Conservation (phyloP, 305 asterid genomes). For the Rubia peregrina region DNA sequence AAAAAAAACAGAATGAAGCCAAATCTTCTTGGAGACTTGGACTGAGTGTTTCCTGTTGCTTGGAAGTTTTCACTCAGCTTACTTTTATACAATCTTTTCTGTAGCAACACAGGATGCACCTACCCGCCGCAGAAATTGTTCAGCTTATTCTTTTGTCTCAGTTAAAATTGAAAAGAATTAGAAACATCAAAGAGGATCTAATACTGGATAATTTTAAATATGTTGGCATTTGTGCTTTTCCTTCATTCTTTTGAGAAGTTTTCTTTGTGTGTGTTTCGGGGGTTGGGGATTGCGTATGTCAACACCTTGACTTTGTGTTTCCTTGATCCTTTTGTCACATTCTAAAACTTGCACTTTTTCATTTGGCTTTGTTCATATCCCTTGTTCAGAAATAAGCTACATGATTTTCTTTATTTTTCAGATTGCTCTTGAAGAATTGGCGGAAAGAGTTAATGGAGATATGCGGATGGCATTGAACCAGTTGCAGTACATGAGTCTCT, state of each 20-base stretch:
- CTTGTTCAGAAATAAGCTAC: not conserved
- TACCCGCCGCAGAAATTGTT: not conserved
- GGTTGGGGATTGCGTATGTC: not conserved
- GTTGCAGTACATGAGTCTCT: constrained; percentile 92
- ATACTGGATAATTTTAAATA: not conserved
- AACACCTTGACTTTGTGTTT: not conserved
- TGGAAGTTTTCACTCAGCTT: not conserved
- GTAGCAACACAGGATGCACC: not conserved
- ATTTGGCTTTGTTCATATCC: not conserved
- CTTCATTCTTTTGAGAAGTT: not conserved
- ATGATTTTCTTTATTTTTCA: constrained; percentile 22
- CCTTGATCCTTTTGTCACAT: not conserved
- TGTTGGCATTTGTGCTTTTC: not conserved
- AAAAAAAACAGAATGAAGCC: not conserved
- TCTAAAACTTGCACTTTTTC: not conserved
- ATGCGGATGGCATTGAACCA: constrained; percentile 96
- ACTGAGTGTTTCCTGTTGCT: not conserved
- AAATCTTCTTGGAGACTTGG: not conserved
- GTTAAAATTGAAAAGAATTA: not conserved
- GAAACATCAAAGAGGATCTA: not conserved
- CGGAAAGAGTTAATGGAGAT: constrained; percentile 89
- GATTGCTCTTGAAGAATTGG: constrained; percentile 96
- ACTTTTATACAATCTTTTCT: not conserved
- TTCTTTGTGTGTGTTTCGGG: not conserved
- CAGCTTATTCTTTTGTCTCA: not conserved